Conservation (phyloP, 2,329 filamentous ascomycete species). For the Chalara sp. region DNA sequence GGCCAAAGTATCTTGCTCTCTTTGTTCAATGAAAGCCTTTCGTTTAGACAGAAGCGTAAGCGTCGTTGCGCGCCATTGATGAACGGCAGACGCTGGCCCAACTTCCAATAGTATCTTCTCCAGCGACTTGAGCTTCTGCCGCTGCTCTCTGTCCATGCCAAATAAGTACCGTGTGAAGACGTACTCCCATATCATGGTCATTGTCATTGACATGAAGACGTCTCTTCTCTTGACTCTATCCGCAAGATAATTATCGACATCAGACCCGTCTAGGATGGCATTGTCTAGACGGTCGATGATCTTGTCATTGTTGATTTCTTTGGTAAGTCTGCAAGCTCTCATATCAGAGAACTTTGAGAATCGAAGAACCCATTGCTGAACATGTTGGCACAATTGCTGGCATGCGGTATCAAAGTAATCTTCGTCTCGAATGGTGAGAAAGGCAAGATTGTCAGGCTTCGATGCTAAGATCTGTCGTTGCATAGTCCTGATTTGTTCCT, state of each 20-base stretch:
- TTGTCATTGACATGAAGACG: conserved; percentile 97
- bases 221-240: conserved; percentile 86
- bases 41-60: conserved; percentile 81
- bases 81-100: conserved; percentile 80
- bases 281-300: conserved; percentile 93
- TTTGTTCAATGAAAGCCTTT: conserved; percentile 72
- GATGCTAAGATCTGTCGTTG: conserved; percentile 50
- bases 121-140: conserved; percentile 92
- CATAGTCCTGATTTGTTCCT: conserved; percentile 51
- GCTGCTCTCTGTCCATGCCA: conserved; percentile 95
- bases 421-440: conserved; percentile 76
- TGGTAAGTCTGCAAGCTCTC: conserved; percentile 75
- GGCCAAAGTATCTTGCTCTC: conserved; percentile 85
- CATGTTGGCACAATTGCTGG: conserved; percentile 89
- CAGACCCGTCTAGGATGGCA: conserved; percentile 85
- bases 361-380: conserved; percentile 94
- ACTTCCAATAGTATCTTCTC: conserved; percentile 89
- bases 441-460: conserved; percentile 59
- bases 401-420: conserved; percentile 94
- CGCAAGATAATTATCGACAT: conserved; percentile 80
- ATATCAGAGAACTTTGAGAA: conserved; percentile 98
- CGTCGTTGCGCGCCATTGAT: conserved; percentile 94
- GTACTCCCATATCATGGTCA: conserved; percentile 99
- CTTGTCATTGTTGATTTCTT: conserved; percentile 84
- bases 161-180: conserved; percentile 97